Evolutionary conservation across 371 early-diverging fungal species (phyloP).

Genomic region (Capillidium heterosporum): DNA sequence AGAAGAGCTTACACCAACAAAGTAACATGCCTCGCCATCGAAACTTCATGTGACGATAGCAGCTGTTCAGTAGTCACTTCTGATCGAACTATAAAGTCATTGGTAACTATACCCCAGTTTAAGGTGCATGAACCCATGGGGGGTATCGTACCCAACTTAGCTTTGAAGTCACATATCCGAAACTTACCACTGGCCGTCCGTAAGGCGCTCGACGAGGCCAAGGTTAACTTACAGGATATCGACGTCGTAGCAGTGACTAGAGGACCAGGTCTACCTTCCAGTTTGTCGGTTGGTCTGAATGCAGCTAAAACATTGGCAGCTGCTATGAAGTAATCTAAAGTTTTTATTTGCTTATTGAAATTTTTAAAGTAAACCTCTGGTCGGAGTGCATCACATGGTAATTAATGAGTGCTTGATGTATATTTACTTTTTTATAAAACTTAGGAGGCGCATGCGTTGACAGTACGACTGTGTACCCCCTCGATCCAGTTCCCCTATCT

Average conservation of each 20-base stretch:
- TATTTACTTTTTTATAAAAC: background rate
- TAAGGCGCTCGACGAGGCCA: conserved; percentile 36
- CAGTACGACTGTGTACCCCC: conserved; percentile 26
- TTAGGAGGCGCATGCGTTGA: conserved; percentile 58
- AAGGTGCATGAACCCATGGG: conserved; percentile 57
- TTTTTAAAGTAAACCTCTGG: conserved; percentile 30
- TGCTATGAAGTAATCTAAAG: conserved; percentile 18
- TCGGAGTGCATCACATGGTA: conserved; percentile 79
- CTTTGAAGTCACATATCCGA: conserved; percentile 45
- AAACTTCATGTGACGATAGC: conserved; percentile 75
- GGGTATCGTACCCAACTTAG: conserved; percentile 63
- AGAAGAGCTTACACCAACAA: too few species aligned
- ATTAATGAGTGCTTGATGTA: background rate
- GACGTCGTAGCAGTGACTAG: conserved; percentile 69
- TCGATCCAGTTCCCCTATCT: conserved; percentile 47
- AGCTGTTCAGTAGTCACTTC: conserved; percentile 60
- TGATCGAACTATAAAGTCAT: conserved; percentile 39
- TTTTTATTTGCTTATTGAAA: background rate
- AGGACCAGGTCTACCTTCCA: conserved; percentile 63
- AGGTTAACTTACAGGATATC: conserved; percentile 28
- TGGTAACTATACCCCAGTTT: conserved; percentile 45
- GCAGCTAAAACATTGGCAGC: conserved; percentile 67
- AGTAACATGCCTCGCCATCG: conserved; percentile 33
- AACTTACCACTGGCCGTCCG: conserved; percentile 44
- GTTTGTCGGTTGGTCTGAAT: conserved; percentile 53